Conservation (phyloP, 192 early-diverging fungal species). For the Obelidium mucronatum region DNA sequence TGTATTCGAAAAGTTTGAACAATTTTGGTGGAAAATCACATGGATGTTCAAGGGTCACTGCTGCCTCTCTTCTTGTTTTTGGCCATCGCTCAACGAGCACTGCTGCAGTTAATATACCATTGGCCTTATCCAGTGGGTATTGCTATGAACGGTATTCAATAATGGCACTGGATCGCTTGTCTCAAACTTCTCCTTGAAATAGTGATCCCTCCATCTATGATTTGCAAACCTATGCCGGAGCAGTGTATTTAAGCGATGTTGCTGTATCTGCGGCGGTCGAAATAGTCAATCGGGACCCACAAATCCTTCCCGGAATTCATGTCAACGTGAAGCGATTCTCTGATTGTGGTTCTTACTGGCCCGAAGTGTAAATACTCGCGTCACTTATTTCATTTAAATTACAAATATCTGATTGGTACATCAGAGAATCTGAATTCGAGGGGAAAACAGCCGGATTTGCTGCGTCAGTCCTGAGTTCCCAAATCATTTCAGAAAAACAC, state of each 20-base stretch:
- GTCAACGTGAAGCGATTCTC: neutral
- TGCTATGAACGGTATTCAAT: neutral
- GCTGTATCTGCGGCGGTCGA: slow-evolving; percentile 7
- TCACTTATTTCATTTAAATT: neutral
- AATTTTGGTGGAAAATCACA: no score
- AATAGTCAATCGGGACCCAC: neutral
- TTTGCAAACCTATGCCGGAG: neutral
- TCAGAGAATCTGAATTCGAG: no score
- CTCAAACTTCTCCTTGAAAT: neutral
- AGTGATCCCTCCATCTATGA: neutral
- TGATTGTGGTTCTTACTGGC: slow-evolving; percentile 1
- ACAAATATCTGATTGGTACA: no score
- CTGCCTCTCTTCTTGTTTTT: no score
- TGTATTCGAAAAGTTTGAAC: no score
- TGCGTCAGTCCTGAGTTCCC: no score
- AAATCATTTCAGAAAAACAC: no score
- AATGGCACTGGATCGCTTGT: neutral
- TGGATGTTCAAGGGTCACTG: no score
- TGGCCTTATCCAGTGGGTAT: slow-evolving; percentile 10
- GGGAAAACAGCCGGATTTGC: no score
- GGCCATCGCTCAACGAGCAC: no score
- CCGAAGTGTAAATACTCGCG: neutral
- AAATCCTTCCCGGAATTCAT: neutral
- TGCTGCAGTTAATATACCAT: no score
- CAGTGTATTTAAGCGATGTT: neutral